Evolutionary conservation across 345 rosid genomes (phyloP).

Genomic region (Salix suchowensis): DNA sequence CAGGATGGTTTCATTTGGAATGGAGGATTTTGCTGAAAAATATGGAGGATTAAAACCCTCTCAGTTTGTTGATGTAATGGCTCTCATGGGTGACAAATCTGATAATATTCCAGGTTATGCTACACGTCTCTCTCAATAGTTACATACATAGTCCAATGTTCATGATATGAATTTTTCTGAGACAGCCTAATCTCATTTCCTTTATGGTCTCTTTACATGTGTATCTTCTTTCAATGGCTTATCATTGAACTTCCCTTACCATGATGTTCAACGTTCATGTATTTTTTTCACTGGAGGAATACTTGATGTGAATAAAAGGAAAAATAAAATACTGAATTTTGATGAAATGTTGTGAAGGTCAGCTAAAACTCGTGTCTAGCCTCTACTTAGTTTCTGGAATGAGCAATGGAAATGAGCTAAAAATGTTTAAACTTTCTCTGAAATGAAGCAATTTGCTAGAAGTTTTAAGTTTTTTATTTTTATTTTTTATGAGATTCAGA

Average conservation of each 20-base stretch:
- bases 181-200: background rate
- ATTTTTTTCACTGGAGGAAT: background rate
- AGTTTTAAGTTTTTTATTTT: background rate
- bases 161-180: background rate
- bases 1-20: constrained; percentile 92
- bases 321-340: background rate
- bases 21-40: constrained; percentile 83
- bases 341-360: background rate
- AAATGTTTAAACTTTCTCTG: background rate
- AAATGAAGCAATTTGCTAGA: background rate
- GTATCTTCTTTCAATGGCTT: background rate
- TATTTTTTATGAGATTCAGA: constrained; percentile 1
- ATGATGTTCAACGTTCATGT: background rate
- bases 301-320: no score
- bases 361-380: background rate
- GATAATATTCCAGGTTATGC: constrained; percentile 87
- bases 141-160: background rate
- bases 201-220: background rate
- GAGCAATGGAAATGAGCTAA: background rate
- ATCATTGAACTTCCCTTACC: background rate
- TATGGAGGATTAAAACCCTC: constrained; percentile 67
- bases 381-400: background rate
- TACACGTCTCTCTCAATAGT: background rate
- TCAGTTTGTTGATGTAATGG: constrained; percentile 79
- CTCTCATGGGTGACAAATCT: constrained; percentile 78